These are phyloP conservation scores for Fonsecaea nubica DNA, from an alignment of 2,329 filamentous ascomycete species.

Conservation along the genomic window DNA sequence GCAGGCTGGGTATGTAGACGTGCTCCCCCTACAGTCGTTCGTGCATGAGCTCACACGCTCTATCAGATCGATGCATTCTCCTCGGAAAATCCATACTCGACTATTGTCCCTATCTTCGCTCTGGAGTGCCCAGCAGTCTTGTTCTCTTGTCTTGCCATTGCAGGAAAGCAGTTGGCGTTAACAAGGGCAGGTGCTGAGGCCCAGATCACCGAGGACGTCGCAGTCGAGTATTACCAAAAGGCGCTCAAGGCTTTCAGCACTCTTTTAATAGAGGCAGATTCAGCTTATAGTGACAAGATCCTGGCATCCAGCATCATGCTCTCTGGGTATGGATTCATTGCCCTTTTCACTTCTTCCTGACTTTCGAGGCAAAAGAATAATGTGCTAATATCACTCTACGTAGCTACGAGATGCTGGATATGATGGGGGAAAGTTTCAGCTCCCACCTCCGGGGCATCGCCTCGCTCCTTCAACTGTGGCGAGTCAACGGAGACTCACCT, in stretches of 20 bases:
- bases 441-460: constrained; percentile 14
- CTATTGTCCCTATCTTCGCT: constrained; percentile 10
- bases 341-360: background rate
- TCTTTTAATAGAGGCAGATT: constrained; percentile 11
- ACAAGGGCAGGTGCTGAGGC: background rate
- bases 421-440: constrained; percentile 11
- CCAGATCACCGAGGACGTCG: background rate
- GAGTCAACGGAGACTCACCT: constrained; percentile 11
- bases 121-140: constrained; percentile 12
- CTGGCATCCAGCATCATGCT: constrained; percentile 23
- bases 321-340: constrained; percentile 6
- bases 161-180: constrained; percentile 2
- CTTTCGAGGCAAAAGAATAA: too few species aligned
- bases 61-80: constrained; percentile 19
- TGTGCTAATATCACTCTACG: background rate
- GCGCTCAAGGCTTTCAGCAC: constrained; percentile 14
- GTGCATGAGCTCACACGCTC: background rate
- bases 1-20: constrained; percentile 6
- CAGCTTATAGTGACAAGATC: constrained; percentile 14
- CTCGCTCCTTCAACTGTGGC: constrained; percentile 15
- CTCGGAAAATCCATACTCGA: constrained; percentile 9
- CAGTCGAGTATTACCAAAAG: constrained; percentile 1
- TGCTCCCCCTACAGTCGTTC: background rate
- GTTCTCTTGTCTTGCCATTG: constrained; percentile 13
- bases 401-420: constrained; percentile 18